These are phyloP conservation scores for Colletotrichum magnum DNA, from an alignment of 2,329 filamentous ascomycete genomes.

Conservation along the genomic window DNA sequence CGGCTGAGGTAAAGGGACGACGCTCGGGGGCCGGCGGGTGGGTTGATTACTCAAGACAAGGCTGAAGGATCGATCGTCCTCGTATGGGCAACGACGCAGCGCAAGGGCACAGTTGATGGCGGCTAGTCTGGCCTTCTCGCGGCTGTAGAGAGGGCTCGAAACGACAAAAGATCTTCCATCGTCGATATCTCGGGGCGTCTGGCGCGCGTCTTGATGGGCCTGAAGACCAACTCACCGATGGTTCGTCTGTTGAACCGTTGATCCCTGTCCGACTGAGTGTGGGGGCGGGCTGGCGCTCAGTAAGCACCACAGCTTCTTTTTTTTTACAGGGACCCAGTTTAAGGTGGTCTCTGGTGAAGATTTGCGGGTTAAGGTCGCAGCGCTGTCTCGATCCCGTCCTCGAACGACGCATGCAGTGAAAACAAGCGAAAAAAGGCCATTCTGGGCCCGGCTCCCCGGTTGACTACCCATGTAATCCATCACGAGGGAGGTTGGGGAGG, in stretches of 20 bases:
- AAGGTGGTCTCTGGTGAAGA: background rate
- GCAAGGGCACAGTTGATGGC: no score
- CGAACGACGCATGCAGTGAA: conserved; percentile 10
- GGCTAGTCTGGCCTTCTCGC: no score
- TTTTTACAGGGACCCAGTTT: background rate
- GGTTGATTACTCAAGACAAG: conserved; percentile 9
- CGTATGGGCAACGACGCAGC: conserved; percentile 12
- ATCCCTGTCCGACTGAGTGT: background rate
- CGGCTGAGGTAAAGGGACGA: conserved; percentile 13
- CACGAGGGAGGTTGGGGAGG: conserved; percentile 12
- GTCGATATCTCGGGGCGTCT: no score
- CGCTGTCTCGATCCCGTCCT: conserved; percentile 2
- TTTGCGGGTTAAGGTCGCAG: conserved; percentile 22
- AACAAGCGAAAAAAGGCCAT: conserved; percentile 15
- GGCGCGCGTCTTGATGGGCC: no score
- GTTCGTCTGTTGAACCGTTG: background rate
- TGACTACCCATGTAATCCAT: background rate
- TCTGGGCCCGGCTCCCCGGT: conserved; percentile 10
- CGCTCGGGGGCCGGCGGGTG: conserved; percentile 1
- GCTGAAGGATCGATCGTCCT: background rate
- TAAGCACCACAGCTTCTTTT: conserved; percentile 12
- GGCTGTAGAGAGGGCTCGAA: no score
- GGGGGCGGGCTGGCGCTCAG: conserved; percentile 13
- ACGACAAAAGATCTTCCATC: background rate
- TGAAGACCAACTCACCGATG: background rate